Evolutionary conservation across 2,329 filamentous ascomycete species (phyloP), one percentile per base, ranked within the genome.

Genomic region (Leptosphaerulina australis): DNA sequence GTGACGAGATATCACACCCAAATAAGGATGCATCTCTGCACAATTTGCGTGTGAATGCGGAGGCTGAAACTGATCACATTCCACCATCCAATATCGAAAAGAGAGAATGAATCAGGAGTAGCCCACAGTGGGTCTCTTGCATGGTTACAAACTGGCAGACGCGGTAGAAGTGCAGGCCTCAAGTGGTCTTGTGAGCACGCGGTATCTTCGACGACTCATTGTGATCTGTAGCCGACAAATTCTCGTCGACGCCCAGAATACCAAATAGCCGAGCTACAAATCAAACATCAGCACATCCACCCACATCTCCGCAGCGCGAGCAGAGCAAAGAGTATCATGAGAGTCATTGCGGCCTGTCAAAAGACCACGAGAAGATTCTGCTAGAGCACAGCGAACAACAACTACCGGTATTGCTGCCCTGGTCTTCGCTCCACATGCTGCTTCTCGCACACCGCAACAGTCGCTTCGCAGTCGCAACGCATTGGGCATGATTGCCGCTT

Each of bases 401-500:
- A 21, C 9, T 28, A 29, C 36, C 41, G 28, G 35, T 22, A 36
- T 24, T 44, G 38, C 56, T 30, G 48, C 55, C 21, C 22, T 50
- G 15, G 6, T 40, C 29, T 14, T 44, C 39, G 53, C 30, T 50
- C 47, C 53, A 56, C 37, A 56, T 59, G 58, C 54, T 58, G 55
- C 50, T 48, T 41, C 56, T 53, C 37, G 44, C 58, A 56, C 58
- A 61, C 52, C 56, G 57, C 53, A 58, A 53, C 39, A 48, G 39
- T 55, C 51, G 59, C 33, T 52, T 55, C 51, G 62, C 55, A 39
- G 55, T 66, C 55, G 58, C 60, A 56, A 56, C 49, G 49, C 49
- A 53, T 65, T 62, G 59, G 57, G 62, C 53, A 56, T 58, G 50
- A 56, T 53, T 68, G 63, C 67, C 67, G 64, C 48, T 60, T 57